Evolutionary conservation across 164 flowering plant species (phyloP).

Genomic region (Kalanchoe fedtschenkoi): DNA sequence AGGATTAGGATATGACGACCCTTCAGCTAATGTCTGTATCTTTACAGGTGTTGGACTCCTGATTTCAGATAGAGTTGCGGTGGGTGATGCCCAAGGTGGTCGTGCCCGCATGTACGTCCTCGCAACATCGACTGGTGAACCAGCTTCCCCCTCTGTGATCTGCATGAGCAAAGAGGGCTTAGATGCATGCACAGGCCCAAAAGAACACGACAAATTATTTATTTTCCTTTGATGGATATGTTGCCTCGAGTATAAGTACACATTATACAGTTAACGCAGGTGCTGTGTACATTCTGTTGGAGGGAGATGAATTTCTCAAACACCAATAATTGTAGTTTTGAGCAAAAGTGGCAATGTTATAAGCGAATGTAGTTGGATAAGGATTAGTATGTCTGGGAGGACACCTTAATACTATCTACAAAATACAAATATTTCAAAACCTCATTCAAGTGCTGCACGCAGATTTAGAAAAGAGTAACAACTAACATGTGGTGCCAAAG

Average conservation of each 20-base stretch:
- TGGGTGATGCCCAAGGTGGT: constrained; percentile 79
- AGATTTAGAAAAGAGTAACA: neutral
- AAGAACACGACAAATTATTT: neutral
- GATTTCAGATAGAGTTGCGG: constrained; percentile 19
- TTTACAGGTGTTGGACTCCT: constrained; percentile 28
- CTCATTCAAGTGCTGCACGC: neutral
- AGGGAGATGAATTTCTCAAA: neutral
- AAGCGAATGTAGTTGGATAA: neutral
- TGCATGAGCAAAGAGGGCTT: constrained; percentile 17
- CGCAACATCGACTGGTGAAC: constrained; percentile 78
- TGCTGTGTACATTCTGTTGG: neutral
- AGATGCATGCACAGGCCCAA: neutral
- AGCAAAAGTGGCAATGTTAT: neutral
- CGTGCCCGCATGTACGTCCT: constrained; percentile 64
- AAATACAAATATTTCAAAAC: neutral
- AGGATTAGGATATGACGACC: constrained; percentile 25
- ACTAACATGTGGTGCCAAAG: constrained; percentile 27
- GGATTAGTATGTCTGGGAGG: no score
- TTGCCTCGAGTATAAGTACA: neutral
- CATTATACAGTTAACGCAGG: neutral
- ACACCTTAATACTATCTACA: neutral
- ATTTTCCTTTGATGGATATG: neutral
- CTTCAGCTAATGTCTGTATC: constrained; percentile 29
- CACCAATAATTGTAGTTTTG: neutral
- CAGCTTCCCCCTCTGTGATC: constrained; percentile 31